Base-by-base conservation (phyloP, 768 basidiomycete species). In the Harrya chromipes region DNA sequence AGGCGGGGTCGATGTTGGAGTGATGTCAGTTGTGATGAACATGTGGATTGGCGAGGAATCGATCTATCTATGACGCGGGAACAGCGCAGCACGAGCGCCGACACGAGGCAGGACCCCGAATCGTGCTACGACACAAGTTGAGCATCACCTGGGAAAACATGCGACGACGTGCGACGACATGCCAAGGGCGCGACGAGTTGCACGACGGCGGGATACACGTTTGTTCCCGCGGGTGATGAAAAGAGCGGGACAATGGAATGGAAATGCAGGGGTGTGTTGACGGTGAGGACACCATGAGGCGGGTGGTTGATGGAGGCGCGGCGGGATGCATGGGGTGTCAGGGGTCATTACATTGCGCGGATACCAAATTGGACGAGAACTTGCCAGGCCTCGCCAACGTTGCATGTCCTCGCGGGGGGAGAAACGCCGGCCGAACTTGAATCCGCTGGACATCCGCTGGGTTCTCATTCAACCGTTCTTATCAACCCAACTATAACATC, bases 41-140 rank as follows among this genome's bases (percentile, higher is more conserved):
- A 43, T 43, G 51, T 26, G 40, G 44, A 51, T 17, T 9, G 5
- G 43, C 13, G 37, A 41, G 43, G n/a, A n/a, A n/a, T n/a, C n/a
- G n/a, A n/a, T n/a, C 42, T 31, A 49, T 54, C 55, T 43, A 57
- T 53, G 46, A 57, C 45, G 50, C 47, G 54, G 53, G 41, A 53
- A 56, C 49, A 52, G 52, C 54, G 55, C 46, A 46, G 50, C 48
- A 49, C 35, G 54, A 62, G 59, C 65, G 63, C 65, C 57, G 60
- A 65, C 64, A 65, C 65, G 64, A 65, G 64, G 64, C 65, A 52
- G 43, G 54, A 56, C 60, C 62, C 65, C 59, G 34, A 29, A 6
- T 0, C n/a, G 5, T 2, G 29, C 9, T 61, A 55, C 62, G 56
- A 53, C 50, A 57, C 40, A 12, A 24, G 46, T 17, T 40, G 49